Percentiles rank a stretch among this genome's conserved stretches.
These are phyloP conservation scores for Erysimum cheiri DNA, from an alignment of 441 rosid species.

Conservation along the genomic window DNA sequence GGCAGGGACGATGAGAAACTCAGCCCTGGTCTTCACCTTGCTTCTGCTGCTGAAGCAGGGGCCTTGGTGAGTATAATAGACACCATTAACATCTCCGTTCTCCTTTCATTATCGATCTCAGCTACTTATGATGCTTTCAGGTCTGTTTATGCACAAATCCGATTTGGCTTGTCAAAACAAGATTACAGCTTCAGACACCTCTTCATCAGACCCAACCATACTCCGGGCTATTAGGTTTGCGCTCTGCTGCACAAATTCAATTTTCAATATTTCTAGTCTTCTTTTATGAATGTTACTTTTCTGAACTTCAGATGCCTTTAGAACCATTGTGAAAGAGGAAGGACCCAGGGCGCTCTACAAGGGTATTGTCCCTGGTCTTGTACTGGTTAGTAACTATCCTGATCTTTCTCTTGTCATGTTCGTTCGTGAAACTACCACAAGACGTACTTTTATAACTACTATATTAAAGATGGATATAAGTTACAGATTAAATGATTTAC, in stretches of 20 bases:
- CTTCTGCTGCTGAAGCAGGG: conserved; percentile 98
- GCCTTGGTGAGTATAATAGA: conserved; percentile 65
- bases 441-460: background rate
- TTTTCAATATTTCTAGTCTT: conserved; percentile 5
- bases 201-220: conserved; percentile 74
- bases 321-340: conserved; percentile 91
- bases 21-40: conserved; percentile 79
- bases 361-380: conserved; percentile 82
- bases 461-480: background rate
- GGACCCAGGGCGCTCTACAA: conserved; percentile 86
- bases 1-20: conserved; percentile 64
- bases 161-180: conserved; percentile 93
- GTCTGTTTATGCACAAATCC: conserved; percentile 94
- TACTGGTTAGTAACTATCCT: conserved; percentile 63
- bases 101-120: background rate
- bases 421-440: background rate
- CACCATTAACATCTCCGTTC: conserved; percentile 9
- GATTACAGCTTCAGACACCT: conserved; percentile 93
- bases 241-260: conserved; percentile 14
- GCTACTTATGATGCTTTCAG: conserved; percentile 48
- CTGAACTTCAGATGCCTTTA: conserved; percentile 72
- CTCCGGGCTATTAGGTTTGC: conserved; percentile 85
- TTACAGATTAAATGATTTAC: background rate
- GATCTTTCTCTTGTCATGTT: background rate
- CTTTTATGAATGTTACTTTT: conserved; percentile 20